Conservation (phyloP, 1,284 basidiomycete species). For the Xerocomus amazonicus region DNA sequence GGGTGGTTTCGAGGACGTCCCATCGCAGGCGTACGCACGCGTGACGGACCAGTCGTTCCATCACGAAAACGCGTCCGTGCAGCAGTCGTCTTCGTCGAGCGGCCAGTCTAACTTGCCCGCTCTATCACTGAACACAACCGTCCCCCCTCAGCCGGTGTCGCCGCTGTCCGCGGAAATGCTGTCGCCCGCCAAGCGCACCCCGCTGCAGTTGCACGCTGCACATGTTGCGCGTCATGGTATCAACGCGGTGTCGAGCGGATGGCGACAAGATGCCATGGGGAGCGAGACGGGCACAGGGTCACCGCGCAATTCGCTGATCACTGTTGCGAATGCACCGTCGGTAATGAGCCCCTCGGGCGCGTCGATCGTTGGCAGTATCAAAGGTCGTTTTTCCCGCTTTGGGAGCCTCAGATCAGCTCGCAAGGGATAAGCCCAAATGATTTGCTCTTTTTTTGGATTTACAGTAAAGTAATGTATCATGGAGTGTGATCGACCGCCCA, state of each 20-base stretch:
- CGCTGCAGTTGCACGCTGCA: constrained; percentile 71
- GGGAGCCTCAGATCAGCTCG: constrained; percentile 70
- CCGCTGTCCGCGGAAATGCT: constrained; percentile 36
- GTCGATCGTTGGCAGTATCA: constrained; percentile 53
- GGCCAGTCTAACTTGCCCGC: constrained; percentile 39
- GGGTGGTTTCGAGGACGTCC: constrained; percentile 32
- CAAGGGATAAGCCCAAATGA: constrained; percentile 31
- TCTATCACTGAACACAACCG: constrained; percentile 42
- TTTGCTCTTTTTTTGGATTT: no score
- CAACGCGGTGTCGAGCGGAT: constrained; percentile 71
- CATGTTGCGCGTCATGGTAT: constrained; percentile 77
- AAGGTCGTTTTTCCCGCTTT: constrained; percentile 65
- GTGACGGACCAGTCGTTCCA: constrained; percentile 41
- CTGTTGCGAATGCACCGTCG: constrained; percentile 47
- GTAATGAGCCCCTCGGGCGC: constrained; percentile 44
- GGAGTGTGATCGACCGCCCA: neutral
- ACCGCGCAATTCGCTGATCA: constrained; percentile 68
- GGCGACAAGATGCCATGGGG: constrained; percentile 56
- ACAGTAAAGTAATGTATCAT: neutral
- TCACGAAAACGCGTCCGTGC: constrained; percentile 43
- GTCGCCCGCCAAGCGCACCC: constrained; percentile 56
- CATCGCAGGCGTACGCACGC: constrained; percentile 30
- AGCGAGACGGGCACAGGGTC: constrained; percentile 62
- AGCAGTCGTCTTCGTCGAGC: constrained; percentile 43
- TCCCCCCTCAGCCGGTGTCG: constrained; percentile 45